These are phyloP conservation scores for Leccinellum albellum DNA, from an alignment of 768 basidiomycete genomes.

Conservation along the genomic window DNA sequence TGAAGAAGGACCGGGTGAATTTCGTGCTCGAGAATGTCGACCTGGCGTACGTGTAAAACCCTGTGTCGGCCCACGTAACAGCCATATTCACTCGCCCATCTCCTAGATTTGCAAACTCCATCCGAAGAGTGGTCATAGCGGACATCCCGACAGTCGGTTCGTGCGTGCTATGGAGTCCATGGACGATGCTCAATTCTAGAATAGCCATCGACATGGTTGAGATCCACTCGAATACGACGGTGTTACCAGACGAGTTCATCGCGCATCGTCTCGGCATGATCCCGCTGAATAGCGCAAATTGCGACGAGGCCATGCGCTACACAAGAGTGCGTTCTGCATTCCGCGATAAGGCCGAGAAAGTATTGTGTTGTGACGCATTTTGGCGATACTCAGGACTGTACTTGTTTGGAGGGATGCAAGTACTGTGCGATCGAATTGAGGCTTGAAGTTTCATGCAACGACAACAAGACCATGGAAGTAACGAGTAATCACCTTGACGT, in stretches of 20 bases:
- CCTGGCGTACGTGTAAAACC: slow-evolving; percentile 64
- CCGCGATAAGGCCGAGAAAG: neutral
- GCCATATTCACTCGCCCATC: slow-evolving; percentile 11
- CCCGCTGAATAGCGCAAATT: slow-evolving; percentile 82
- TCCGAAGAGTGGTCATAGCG: slow-evolving; percentile 92
- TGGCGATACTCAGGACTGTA: slow-evolving; percentile 71
- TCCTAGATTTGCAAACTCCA: slow-evolving; percentile 89
- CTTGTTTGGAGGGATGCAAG: slow-evolving; percentile 77
- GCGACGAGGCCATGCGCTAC: slow-evolving; percentile 83
- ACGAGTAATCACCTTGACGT: slow-evolving; percentile 84
- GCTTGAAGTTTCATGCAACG: slow-evolving; percentile 73
- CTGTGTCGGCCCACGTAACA: neutral
- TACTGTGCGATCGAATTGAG: slow-evolving; percentile 82
- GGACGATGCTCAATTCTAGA: slow-evolving; percentile 1
- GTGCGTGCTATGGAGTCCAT: slow-evolving; percentile 27
- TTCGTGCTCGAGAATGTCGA: slow-evolving; percentile 97
- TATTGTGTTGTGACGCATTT: neutral
- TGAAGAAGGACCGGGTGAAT: slow-evolving; percentile 81
- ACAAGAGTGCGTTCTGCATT: slow-evolving; percentile 51
- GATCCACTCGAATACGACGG: slow-evolving; percentile 85
- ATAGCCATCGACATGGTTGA: slow-evolving; percentile 96
- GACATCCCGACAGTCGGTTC: slow-evolving; percentile 94
- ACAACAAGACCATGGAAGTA: slow-evolving; percentile 73
- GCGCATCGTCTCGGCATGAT: slow-evolving; percentile 95
- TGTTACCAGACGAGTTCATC: slow-evolving; percentile 95